Base-by-base conservation (phyloP, 2,329 filamentous ascomycete genomes). In the Ceratocystis albifundus region DNA sequence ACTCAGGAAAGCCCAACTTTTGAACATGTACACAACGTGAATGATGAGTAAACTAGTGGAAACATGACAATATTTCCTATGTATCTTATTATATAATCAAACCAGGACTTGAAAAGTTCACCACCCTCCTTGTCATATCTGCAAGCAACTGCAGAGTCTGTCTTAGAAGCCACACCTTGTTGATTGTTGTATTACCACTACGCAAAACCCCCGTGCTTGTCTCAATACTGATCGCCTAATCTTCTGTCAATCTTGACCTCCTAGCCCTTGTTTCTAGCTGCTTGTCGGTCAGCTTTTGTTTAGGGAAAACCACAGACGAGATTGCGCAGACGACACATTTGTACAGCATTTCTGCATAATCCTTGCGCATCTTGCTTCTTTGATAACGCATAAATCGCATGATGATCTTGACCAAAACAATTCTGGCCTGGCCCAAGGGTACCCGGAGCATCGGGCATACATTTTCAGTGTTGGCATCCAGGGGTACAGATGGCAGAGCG, bases 1-100 rank as follows among this genome's bases (percentile, higher is more conserved):
- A 88, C 68, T 81, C 76, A 4, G 79, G 78, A 62, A 77, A 82
- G 76, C 74, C 76, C 45, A 82, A 81, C 72, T 82, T 82, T 67
- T 81, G 75, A 80, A 72, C 36, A 48, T 36, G 17, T 53, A 41
- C 45, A 41, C 36, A 41, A 15, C 8, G 76, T 90, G 20, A 68
- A 72, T 15, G 25, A 41, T 12, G 10, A 4, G 36, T 41, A 41
- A 28, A 61, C 36, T 48, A 15, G 20, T 48, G n/a, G 8, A 64
- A 64, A 25, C 36, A 65, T 32, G 17, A 48, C 53, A 61, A 32
- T 59, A 5, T 45, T 28, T 48, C 62, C 12, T 57, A 45, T 32
- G 46, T 62, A 45, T 25, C 25, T 22, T 44, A 32, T 20, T n/a
- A 53, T 4, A 15, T 53, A 53, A 25, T 53, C 6, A 25, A 44